Evolutionary conservation across 441 rosid genomes (phyloP).

Genomic region (Biscutella laevigata): DNA sequence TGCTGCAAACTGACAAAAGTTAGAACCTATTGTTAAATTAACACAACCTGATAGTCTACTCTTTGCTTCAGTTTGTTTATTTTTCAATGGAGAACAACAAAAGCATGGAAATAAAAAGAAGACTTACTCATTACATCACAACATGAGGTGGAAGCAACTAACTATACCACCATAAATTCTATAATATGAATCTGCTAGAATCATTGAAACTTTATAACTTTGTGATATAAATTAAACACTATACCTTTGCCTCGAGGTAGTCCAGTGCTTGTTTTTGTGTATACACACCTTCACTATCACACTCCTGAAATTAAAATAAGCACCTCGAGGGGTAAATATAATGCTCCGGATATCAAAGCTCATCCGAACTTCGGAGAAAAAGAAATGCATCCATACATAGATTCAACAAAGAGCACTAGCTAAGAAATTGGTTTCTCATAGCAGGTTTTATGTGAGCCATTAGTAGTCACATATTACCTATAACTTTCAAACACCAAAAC

Average conservation of each 20-base stretch:
- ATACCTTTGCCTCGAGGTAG: slow-evolving; percentile 71
- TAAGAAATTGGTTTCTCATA: background rate
- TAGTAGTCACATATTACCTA: background rate
- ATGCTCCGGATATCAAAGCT: slow-evolving; percentile 12
- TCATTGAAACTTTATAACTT: background rate
- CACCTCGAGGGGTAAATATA: background rate
- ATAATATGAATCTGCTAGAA: background rate
- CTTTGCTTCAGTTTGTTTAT: slow-evolving; percentile 3
- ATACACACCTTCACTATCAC: slow-evolving; percentile 45
- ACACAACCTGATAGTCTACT: slow-evolving; percentile 8
- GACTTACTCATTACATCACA: slow-evolving; percentile 1
- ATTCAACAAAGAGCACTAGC: slow-evolving; percentile 4
- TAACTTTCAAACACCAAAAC: background rate
- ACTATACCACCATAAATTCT: slow-evolving; percentile 1
- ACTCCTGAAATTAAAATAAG: slow-evolving; percentile 54
- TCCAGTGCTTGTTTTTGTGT: slow-evolving; percentile 66
- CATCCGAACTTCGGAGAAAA: slow-evolving; percentile 2
- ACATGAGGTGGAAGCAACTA: background rate
- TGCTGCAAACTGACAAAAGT: slow-evolving; percentile 6
- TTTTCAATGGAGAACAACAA: background rate
- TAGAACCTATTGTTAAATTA: background rate
- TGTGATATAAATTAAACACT: slow-evolving; percentile 5
- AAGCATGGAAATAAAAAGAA: background rate
- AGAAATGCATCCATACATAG: background rate
- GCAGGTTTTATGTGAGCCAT: slow-evolving; percentile 3